phyloP scores from a whole-genome alignment of 1,139 yeast genomes.

The Saccharomyces hybrid region DNA sequence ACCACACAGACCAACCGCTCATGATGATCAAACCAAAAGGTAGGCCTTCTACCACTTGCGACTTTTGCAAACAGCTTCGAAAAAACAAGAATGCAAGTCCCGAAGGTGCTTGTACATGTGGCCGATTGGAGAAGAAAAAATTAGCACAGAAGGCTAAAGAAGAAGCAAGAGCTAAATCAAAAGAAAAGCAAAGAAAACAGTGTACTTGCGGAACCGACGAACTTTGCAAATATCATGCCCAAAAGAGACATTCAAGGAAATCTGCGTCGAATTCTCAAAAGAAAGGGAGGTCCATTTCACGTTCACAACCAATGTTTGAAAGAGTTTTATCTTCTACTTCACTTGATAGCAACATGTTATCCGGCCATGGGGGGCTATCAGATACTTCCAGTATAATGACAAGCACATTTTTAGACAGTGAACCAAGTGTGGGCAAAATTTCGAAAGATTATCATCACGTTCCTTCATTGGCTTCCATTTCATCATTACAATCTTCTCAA shows the following conservation, averaged over 20 bases:
- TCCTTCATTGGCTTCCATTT: conserved; percentile 24
- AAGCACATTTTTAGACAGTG: conserved; percentile 10
- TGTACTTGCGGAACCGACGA: conserved; percentile 45
- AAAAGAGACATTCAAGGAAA: conserved; percentile 9
- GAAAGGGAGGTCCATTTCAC: background rate
- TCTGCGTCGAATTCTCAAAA: conserved; percentile 2
- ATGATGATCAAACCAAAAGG: conserved; percentile 95
- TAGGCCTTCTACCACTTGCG: conserved; percentile 87
- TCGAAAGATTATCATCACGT: conserved; percentile 26
- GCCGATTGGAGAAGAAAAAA: conserved; percentile 36
- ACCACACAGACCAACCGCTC: conserved; percentile 83
- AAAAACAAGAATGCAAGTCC: conserved; percentile 59
- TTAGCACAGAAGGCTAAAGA: conserved; percentile 35
- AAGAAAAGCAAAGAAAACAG: conserved; percentile 28
- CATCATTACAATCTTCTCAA: conserved; percentile 28
- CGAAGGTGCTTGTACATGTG: conserved; percentile 60
- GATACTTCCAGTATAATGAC: conserved; percentile 11
- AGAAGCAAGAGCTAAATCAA: conserved; percentile 36
- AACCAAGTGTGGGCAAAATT: conserved; percentile 19
- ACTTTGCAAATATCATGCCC: conserved; percentile 19
- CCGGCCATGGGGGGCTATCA: conserved; percentile 6
- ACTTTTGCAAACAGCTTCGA: conserved; percentile 76
- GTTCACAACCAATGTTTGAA: conserved; percentile 5
- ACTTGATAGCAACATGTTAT: conserved; percentile 12
- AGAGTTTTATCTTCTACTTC: conserved; percentile 13